Base-by-base conservation (phyloP, 352 stramenopile species). In the Achlya hypogyna region DNA sequence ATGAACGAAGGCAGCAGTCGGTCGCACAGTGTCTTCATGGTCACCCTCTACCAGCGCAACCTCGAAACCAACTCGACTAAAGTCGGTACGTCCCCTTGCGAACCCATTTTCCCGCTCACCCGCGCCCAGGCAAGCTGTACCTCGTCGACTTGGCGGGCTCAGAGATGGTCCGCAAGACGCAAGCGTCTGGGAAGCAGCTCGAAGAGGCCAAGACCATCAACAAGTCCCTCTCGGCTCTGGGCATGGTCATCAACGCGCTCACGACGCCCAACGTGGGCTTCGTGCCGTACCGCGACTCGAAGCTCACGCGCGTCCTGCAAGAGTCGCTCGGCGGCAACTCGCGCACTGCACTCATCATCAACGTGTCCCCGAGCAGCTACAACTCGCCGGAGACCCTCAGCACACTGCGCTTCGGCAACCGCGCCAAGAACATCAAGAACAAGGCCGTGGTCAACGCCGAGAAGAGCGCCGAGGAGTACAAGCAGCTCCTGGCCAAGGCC, bases 131-230 rank as follows among this genome's bases (percentile, higher is more conserved):
- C 31, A 97, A 97, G 68, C 72, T 98, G 31, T 95, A 93, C 60
- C 70, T 98, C 1, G 94, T 98, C 18, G 94, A 98, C 77, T 75
- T 98, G 59, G 94, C 94, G 2, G 93, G 93, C 5, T 97, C 86
- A 8, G 93, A 98, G 71, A 97, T 97, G 87, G 89, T 98, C 14
- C 84, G 92, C 31, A 98, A 98, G 79, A 97, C 92, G 2, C 78
- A 80, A 0, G 87, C 90, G 22, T 90, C 85, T 8, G 93, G 93
- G 5, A 85, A 92, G 23, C 85, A 94, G 54, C 79, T 98, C 16
- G 92, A 98, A 71, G 94, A 98, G 65, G 93, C 94, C 27, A 98
- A 98, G 76, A 98, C 87, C 38, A 98, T 98, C 70, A 98, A 98
- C 78, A 97, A 96, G 66, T 97, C 88, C 28, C 80, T 98, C 0